Evolutionary conservation across 2,329 filamentous ascomycete genomes (phyloP).

Genomic region (Epichloe uncinata): DNA sequence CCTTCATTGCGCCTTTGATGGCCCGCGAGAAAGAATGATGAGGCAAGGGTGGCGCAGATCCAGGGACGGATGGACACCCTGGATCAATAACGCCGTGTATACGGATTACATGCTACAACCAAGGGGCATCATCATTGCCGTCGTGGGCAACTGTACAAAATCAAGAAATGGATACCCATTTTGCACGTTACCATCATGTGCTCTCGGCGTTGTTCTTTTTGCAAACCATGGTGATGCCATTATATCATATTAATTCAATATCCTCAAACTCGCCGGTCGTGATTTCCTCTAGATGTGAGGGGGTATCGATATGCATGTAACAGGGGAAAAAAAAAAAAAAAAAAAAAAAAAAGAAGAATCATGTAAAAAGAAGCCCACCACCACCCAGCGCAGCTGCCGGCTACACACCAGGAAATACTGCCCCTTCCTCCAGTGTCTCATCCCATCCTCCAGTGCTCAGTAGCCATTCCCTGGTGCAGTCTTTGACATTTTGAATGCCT

Average conservation of each 20-base stretch:
- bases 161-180: not conserved
- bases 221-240: not conserved
- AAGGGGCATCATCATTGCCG: not conserved
- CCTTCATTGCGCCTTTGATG: too few species aligned
- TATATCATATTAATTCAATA: not conserved
- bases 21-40: too few species aligned
- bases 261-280: not conserved
- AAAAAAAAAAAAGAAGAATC: too few species aligned
- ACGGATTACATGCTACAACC: not conserved
- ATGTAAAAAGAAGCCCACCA: not conserved
- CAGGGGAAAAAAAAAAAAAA: too few species aligned
- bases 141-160: not conserved
- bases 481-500: constrained; percentile 58
- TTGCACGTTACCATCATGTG: not conserved
- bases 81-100: not conserved
- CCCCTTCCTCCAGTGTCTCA: constrained; percentile 51
- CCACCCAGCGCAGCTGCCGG: not conserved
- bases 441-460: constrained; percentile 78
- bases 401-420: constrained; percentile 28
- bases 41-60: too few species aligned
- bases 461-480: constrained; percentile 60
- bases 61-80: too few species aligned
- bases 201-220: not conserved
- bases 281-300: constrained; percentile 1
- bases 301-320: not conserved